Percentiles rank a stretch among this genome's conserved stretches.
These are phyloP conservation scores for Oidium heveae DNA, from an alignment of 2,329 filamentous ascomycete genomes.

Conservation along the genomic window DNA sequence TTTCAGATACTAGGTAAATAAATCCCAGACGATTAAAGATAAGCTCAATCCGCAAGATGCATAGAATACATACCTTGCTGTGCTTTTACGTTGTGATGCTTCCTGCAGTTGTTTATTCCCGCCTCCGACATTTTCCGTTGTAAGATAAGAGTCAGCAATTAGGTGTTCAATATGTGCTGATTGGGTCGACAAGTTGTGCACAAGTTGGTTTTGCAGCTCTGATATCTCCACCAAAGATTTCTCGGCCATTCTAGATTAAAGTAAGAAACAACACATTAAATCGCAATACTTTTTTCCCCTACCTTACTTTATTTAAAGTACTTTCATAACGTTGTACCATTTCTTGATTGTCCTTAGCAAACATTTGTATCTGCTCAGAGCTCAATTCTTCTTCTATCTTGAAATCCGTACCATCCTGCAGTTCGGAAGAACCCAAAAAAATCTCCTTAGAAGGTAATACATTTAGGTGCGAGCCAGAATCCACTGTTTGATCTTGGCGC, in stretches of 20 bases:
- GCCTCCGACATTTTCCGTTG: conserved; percentile 62
- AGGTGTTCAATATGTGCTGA: conserved; percentile 75
- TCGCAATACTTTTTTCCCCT: conserved; percentile 15
- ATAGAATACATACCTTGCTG: conserved; percentile 57
- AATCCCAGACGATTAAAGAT: conserved; percentile 54
- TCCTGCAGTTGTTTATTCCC: conserved; percentile 83
- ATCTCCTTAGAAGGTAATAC: conserved; percentile 9
- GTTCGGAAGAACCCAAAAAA: conserved; percentile 5
- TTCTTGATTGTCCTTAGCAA: conserved; percentile 76
- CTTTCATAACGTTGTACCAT: conserved; percentile 88
- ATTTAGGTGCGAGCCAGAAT: neutral
- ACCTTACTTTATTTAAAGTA: conserved; percentile 86
- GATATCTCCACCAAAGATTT: conserved; percentile 80
- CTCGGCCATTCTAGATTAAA: conserved; percentile 44
- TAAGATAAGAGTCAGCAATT: conserved; percentile 58
- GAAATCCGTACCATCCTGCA: conserved; percentile 6
- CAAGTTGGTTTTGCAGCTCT: conserved; percentile 71
- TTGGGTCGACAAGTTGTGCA: conserved; percentile 63
- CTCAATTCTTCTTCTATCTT: conserved; percentile 27
- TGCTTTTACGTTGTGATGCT: conserved; percentile 45
- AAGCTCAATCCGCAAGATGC: conserved; percentile 51
- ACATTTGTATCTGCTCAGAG: conserved; percentile 71
- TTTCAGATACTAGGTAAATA: conserved; percentile 25
- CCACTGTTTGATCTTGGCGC: conserved; percentile 9
- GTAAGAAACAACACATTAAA: conserved; percentile 2